Percentiles rank a stretch among this genome's conserved stretches.
phyloP scores from a whole-genome alignment of 140 eudicot species.

The Eryngium alpinum region DNA sequence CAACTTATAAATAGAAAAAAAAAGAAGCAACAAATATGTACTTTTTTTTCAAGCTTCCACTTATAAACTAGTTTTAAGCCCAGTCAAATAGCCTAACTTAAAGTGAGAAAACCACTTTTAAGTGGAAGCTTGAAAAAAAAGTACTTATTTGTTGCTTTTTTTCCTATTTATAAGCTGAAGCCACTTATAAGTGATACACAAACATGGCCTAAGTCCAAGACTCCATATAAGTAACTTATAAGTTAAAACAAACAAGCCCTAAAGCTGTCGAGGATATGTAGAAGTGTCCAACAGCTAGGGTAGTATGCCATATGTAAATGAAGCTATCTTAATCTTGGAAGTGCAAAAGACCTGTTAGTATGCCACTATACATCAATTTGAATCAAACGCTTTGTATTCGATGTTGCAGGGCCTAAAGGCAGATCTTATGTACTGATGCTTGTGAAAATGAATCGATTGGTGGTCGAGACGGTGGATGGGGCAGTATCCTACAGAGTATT shows the following conservation, averaged over 20 bases:
- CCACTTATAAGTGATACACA: too few species aligned
- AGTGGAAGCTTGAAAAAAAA: too few species aligned
- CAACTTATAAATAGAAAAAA: too few species aligned
- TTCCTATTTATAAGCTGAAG: too few species aligned
- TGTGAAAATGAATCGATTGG: slow-evolving; percentile 56
- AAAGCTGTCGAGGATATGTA: background rate
- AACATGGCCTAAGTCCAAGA: too few species aligned
- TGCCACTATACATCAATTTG: background rate
- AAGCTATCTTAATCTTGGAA: background rate
- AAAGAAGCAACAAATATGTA: too few species aligned
- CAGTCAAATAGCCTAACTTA: too few species aligned
- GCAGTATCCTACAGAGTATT: slow-evolving; percentile 53
- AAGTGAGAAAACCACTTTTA: too few species aligned
- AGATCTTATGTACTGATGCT: slow-evolving; percentile 67
- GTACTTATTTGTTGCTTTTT: too few species aligned
- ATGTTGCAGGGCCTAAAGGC: slow-evolving; percentile 62
- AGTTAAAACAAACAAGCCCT: background rate
- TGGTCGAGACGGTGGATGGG: slow-evolving; percentile 66
- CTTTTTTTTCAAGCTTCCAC: too few species aligned
- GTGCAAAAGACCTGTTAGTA: background rate
- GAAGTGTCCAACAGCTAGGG: background rate
- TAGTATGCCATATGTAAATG: background rate
- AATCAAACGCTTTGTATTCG: background rate
- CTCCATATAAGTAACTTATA: too few species aligned
- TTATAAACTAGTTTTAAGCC: too few species aligned